A percentile compares a stretch with the other conserved stretches of the same genome.
phyloP scores from a whole-genome alignment of 208 protist species.

The Crithidia brevicula region DNA sequence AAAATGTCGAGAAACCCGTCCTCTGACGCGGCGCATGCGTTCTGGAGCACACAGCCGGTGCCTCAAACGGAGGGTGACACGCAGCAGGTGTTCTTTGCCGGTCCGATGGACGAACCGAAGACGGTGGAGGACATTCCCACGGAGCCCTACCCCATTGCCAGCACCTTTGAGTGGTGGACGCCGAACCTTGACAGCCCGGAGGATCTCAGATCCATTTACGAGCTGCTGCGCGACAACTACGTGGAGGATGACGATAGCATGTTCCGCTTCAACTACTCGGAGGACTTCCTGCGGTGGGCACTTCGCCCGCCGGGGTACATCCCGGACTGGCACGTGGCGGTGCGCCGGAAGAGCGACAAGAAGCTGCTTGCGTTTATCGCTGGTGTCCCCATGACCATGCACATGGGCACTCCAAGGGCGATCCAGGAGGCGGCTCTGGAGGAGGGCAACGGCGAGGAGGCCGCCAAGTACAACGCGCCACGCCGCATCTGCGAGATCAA shows the following conservation, averaged over 20 bases:
- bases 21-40: constrained; percentile 44
- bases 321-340: constrained; percentile 96
- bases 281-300: constrained; percentile 98
- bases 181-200: constrained; percentile 84
- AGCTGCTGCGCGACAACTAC: constrained; percentile 98
- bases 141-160: constrained; percentile 92
- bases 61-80: constrained; percentile 47
- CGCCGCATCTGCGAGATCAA: constrained; percentile 98
- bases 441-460: constrained; percentile 16
- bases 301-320: constrained; percentile 96
- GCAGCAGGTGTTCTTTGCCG: constrained; percentile 32
- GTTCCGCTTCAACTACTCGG: constrained; percentile 99
- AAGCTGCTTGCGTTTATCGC: constrained; percentile 98
- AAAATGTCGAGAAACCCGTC: constrained; percentile 16
- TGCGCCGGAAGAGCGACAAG: constrained; percentile 91
- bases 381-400: constrained; percentile 93
- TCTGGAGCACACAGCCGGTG: constrained; percentile 90
- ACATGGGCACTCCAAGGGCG: constrained; percentile 62
- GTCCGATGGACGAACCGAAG: constrained; percentile 69
- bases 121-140: constrained; percentile 86
- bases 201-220: constrained; percentile 89
- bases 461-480: constrained; percentile 40
- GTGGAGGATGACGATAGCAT: constrained; percentile 99
- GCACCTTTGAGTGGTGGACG: constrained; percentile 95
- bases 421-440: constrained; percentile 21